Conservation (phyloP, 768 basidiomycete genomes). For the Clitopilus hobsonii region DNA sequence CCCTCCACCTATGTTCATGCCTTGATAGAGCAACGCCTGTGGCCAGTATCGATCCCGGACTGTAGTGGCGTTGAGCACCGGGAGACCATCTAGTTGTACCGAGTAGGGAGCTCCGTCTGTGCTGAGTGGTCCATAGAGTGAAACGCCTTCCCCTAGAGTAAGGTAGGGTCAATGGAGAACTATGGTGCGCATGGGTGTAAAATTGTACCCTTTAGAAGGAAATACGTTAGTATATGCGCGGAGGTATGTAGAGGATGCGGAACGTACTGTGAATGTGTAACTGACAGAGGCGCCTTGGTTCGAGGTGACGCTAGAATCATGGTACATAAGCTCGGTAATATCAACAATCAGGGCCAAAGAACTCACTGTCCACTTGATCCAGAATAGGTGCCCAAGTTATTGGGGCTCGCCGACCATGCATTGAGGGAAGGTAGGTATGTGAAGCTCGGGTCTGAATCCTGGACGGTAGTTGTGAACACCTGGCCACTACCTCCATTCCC, state of each 20-base stretch:
- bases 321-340: not conserved
- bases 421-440: conserved; percentile 12
- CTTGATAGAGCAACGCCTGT: conserved; percentile 25
- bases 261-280: conserved; percentile 21
- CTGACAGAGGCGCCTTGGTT: conserved; percentile 14
- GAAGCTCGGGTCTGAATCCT: conserved; percentile 19
- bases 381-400: conserved; percentile 33
- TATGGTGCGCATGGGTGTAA: not conserved
- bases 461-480: conserved; percentile 18
- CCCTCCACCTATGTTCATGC: conserved; percentile 20
- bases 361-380: conserved; percentile 43
- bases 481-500: conserved; percentile 15
- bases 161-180: not conserved
- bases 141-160: conserved; percentile 22
- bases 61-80: conserved; percentile 14
- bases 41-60: conserved; percentile 16
- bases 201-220: not conserved
- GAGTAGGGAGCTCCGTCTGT: conserved; percentile 24
- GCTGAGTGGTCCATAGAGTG: conserved; percentile 35
- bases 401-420: conserved; percentile 28
- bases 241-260: too few species aligned
- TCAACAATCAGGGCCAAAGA: not conserved
- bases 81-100: conserved; percentile 22
- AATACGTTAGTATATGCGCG: not conserved
- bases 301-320: conserved; percentile 11